phyloP scores from a whole-genome alignment of 768 basidiomycete genomes.

The Amanita fuliginea region DNA sequence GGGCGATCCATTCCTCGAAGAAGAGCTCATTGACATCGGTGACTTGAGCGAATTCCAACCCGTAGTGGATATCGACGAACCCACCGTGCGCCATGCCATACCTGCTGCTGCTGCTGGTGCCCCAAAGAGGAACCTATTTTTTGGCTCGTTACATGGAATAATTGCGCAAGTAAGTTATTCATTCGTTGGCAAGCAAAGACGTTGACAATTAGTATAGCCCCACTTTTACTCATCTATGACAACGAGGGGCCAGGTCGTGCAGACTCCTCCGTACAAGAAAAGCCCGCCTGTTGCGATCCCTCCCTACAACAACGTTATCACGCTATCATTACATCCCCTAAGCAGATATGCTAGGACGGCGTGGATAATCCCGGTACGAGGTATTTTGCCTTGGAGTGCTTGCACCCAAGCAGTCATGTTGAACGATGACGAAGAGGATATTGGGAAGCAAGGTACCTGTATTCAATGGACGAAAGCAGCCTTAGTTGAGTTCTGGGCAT shows the following conservation, averaged over 20 bases:
- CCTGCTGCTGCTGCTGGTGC: no score
- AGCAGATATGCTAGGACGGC: slow-evolving; percentile 29
- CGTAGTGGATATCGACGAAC: slow-evolving; percentile 17
- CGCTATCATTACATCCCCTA: slow-evolving; percentile 16
- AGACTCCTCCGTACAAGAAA: slow-evolving; percentile 22
- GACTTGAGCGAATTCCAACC: slow-evolving; percentile 34
- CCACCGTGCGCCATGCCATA: background rate
- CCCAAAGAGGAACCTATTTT: slow-evolving; percentile 20
- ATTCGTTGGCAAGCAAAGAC: slow-evolving; percentile 12
- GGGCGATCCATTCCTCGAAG: slow-evolving; percentile 20
- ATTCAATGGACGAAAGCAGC: slow-evolving; percentile 38
- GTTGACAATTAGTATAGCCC: slow-evolving; percentile 19
- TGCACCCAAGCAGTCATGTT: slow-evolving; percentile 33
- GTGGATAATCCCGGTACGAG: slow-evolving; percentile 52
- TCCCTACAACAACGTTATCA: slow-evolving; percentile 19
- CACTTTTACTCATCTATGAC: slow-evolving; percentile 18
- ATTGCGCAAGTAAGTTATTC: slow-evolving; percentile 34
- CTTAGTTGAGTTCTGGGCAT: slow-evolving; percentile 37
- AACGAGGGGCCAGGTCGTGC: slow-evolving; percentile 10
- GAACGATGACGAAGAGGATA: slow-evolving; percentile 13
- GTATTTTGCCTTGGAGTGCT: slow-evolving; percentile 35
- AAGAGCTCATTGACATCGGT: slow-evolving; percentile 23
- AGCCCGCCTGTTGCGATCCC: slow-evolving; percentile 24
- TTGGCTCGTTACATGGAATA: slow-evolving; percentile 21
- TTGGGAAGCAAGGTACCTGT: slow-evolving; percentile 11